These are phyloP conservation scores for Nidula niveotomentosa DNA, from an alignment of 1,284 basidiomycete species.

Conservation along the genomic window DNA sequence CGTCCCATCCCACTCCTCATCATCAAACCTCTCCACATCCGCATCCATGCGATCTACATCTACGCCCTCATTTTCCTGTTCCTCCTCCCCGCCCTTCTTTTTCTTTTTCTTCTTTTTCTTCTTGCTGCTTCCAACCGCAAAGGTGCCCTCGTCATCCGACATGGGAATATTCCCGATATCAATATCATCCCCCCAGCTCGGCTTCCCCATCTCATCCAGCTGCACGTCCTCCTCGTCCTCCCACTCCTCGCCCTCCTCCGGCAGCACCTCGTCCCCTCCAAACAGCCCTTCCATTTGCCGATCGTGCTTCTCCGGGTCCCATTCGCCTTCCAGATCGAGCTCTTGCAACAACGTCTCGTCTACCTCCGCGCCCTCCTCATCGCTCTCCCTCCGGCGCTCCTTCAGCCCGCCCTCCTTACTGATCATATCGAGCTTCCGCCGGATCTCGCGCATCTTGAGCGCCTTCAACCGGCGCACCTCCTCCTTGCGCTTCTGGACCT, in stretches of 20 bases:
- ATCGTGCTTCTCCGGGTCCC: constrained; percentile 82
- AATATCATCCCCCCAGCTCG: constrained; percentile 88
- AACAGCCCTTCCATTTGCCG: constrained; percentile 77
- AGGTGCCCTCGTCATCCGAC: constrained; percentile 33
- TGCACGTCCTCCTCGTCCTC: constrained; percentile 51
- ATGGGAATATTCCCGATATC: constrained; percentile 71
- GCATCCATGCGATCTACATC: constrained; percentile 78
- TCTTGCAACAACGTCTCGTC: constrained; percentile 47
- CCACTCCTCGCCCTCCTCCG: constrained; percentile 49
- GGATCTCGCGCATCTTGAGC: constrained; percentile 83
- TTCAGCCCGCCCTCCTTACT: constrained; percentile 59
- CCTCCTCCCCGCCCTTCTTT: constrained; percentile 73
- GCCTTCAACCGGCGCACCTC: constrained; percentile 80
- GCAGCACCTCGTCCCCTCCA: constrained; percentile 48
- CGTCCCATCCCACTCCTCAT: constrained; percentile 79
- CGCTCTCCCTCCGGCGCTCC: constrained; percentile 55
- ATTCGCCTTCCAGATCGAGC: constrained; percentile 78
- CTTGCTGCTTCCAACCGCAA: constrained; percentile 33
- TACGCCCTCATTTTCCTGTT: constrained; percentile 48
- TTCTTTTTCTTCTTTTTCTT: constrained; percentile 26
- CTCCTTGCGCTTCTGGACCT: constrained; percentile 74
- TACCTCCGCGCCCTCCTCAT: constrained; percentile 13
- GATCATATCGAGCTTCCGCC: constrained; percentile 72
- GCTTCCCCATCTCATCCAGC: constrained; percentile 60
- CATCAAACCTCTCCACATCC: constrained; percentile 54